Evolutionary conservation across 148 eudicot species (phyloP).

Genomic region (Cornus kousa): DNA sequence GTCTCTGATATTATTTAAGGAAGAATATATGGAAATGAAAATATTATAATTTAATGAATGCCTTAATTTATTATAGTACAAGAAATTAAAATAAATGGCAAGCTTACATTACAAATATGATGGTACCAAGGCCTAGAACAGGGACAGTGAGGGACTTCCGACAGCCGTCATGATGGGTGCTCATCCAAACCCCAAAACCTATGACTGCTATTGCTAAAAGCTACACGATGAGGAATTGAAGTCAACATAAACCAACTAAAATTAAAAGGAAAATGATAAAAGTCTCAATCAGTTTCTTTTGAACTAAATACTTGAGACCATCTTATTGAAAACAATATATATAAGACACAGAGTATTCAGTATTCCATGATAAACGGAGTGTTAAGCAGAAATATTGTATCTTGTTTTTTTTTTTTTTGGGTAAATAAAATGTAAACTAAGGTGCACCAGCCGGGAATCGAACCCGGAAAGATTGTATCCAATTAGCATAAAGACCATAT

Average conservation of each 20-base stretch:
- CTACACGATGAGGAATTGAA: conserved; percentile 30
- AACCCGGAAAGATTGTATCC: conserved; percentile 24
- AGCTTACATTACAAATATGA: conserved; percentile 83
- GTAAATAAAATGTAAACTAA: conserved; percentile 10
- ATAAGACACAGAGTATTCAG: no score
- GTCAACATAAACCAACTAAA: not conserved
- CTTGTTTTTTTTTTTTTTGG: not conserved
- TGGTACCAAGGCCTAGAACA: conserved; percentile 82
- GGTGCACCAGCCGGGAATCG: conserved; percentile 1
- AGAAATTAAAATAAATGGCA: not conserved
- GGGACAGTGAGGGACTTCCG: conserved; percentile 87
- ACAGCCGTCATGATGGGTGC: conserved; percentile 80
- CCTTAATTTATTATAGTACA: not conserved
- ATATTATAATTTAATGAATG: not conserved
- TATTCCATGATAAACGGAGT: no score
- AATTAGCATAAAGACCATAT: not conserved
- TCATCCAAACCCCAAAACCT: conserved; percentile 92
- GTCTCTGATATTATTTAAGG: not conserved
- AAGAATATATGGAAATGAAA: conserved; percentile 1
- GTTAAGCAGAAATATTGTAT: not conserved
- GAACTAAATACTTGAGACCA: no score
- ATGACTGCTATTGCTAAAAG: conserved; percentile 71
- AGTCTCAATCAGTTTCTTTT: no score
- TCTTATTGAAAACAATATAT: no score
- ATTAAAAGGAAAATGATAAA: no score